These are phyloP conservation scores for Blastocystis sp. DNA, from an alignment of 352 stramenopile species.

Conservation along the genomic window DNA sequence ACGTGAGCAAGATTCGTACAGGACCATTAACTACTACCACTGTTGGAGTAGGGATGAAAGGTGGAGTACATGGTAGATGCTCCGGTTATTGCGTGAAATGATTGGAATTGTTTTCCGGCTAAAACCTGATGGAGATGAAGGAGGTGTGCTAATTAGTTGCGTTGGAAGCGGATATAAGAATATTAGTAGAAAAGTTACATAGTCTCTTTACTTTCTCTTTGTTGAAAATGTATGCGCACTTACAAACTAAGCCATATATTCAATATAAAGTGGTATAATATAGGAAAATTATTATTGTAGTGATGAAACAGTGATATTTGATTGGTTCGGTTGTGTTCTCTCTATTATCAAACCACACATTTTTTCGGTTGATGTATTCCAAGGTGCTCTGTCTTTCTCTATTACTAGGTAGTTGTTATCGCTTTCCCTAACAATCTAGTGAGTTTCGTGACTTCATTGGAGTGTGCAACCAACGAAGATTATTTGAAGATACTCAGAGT, in stretches of 20 bases:
- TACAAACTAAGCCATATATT: too few relatives aligned
- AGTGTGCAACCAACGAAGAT: not conserved
- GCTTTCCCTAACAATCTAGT: not conserved
- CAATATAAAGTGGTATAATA: too few relatives aligned
- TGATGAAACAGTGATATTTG: not conserved
- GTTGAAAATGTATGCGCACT: not conserved
- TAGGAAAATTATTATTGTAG: too few relatives aligned
- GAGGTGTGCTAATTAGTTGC: conserved; percentile 80
- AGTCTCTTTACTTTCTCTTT: conserved; percentile 63
- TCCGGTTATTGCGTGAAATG: conserved; percentile 81
- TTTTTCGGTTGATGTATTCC: too few relatives aligned
- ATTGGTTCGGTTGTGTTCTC: not conserved
- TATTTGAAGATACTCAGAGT: not conserved
- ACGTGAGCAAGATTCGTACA: conserved; percentile 85
- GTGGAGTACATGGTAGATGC: conserved; percentile 66
- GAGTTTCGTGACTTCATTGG: not conserved
- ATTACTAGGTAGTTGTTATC: too few relatives aligned
- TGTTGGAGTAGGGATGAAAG: conserved; percentile 9
- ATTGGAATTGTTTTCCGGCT: conserved; percentile 87
- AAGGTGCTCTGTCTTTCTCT: too few relatives aligned
- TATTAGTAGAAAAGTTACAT: conserved; percentile 85
- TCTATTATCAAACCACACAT: not conserved
- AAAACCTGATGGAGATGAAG: conserved; percentile 74
- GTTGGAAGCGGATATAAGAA: conserved; percentile 89
- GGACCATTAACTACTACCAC: conserved; percentile 59